Conservation (phyloP, 108 stramenopile species). For the Nitzschia inconspicua region DNA sequence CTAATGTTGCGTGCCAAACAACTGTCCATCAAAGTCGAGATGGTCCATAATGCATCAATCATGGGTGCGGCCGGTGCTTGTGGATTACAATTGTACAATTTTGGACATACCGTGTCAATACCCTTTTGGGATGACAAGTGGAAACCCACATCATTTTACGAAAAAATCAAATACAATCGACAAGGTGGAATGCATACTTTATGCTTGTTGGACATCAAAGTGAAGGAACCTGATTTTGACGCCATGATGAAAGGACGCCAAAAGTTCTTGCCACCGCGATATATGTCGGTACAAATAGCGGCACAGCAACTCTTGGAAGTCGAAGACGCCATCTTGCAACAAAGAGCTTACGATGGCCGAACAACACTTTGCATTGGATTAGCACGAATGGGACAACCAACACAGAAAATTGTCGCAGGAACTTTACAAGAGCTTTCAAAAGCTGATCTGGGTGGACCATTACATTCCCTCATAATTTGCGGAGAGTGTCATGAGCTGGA, state of each 20-base stretch:
- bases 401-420: conserved; percentile 90
- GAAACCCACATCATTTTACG: conserved; percentile 94
- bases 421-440: conserved; percentile 84
- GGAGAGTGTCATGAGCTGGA: conserved; percentile 94
- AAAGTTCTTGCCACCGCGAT: conserved; percentile 94
- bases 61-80: conserved; percentile 98
- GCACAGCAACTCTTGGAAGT: conserved; percentile 92
- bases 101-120: conserved; percentile 97
- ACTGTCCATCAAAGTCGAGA: conserved; percentile 75
- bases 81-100: conserved; percentile 97
- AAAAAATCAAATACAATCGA: conserved; percentile 93
- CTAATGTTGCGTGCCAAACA: conserved; percentile 88
- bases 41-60: conserved; percentile 98
- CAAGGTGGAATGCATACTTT: conserved; percentile 98
- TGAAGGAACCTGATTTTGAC: conserved; percentile 98
- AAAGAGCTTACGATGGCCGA: conserved; percentile 55
- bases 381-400: conserved; percentile 91
- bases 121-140: conserved; percentile 96
- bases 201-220: conserved; percentile 95
- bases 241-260: conserved; percentile 89
- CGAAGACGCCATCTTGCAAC: conserved; percentile 61
- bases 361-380: conserved; percentile 89
- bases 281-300: conserved; percentile 93
- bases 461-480: conserved; percentile 95
- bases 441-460: conserved; percentile 91